Base-by-base conservation (phyloP, 768 basidiomycete genomes). In the Sistotremastrum niveocremeum region DNA sequence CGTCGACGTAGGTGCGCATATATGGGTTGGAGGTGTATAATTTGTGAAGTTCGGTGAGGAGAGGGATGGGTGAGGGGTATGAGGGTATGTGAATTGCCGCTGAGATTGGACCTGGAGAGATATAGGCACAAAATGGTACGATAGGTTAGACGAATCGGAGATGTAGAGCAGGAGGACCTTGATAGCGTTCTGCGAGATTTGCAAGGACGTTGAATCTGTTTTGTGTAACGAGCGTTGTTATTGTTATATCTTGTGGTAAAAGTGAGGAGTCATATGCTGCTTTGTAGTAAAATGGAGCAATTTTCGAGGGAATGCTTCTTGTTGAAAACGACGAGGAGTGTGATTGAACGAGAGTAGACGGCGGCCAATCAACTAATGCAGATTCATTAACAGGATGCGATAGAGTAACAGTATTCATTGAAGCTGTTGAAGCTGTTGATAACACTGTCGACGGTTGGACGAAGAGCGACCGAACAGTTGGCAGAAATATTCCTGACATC, bases 151-250 rank as follows among this genome's bases (percentile, higher is more conserved):
- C 31, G 37, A 39, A 42, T 54, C 51, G 12, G 30, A 5, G 30
- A 12, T 8, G 41, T 3, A 44, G 6, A 9, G 8, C 48, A 39
- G 40, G 39, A 46, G 41, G 33, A 39, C 86, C 87, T 68, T 74
- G 69, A 59, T 90, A 88, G n/a, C 71, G 74, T 57, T 79, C 73
- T 5, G 79, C 81, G n/a, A 90, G 67, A 41, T 76, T 71, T 12
- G 70, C 68, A 53, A 90, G 77, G 32, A 81, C 81, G 39, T 76
- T 67, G 60, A 87, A 81, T 11, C 88, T 72, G 53, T 84, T 81
- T 55, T 74, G 76, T 2, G 88, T 90, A 34, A 90, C 79, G 33
- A 89, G 70, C 0, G 88, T 91, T 1, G 88, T 84, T 46, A 91
- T 77, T 2, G 88, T 90, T 44, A 91, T 77, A 50, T 88, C 86